Percentiles rank a stretch among this genome's conserved stretches.
Evolutionary conservation across 495 filamentous ascomycete genomes (phyloP).

Genomic region (Tuber borchii): DNA sequence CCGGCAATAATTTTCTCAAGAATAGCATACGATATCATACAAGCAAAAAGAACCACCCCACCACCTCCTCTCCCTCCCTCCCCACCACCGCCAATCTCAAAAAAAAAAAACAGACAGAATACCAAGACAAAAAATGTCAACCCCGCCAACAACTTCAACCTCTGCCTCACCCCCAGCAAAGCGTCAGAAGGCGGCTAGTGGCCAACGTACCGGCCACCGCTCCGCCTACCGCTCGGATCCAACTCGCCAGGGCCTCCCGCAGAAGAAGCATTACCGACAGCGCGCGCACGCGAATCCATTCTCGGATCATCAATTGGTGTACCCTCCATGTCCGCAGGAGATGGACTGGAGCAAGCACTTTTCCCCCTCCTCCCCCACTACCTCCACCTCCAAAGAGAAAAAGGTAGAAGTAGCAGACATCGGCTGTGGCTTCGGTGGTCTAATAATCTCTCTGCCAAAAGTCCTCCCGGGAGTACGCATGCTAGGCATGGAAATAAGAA

Average conservation of each 20-base stretch:
- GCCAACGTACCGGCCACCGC: constrained; percentile 34
- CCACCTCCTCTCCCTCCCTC: not conserved
- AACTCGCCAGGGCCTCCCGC: constrained; percentile 54
- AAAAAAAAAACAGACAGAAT: not conserved
- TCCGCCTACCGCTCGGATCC: constrained; percentile 33
- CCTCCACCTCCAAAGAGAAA: constrained; percentile 52
- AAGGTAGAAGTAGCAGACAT: constrained; percentile 93
- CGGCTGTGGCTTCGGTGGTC: constrained; percentile 89
- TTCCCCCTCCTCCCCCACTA: constrained; percentile 61
- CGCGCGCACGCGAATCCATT: constrained; percentile 96
- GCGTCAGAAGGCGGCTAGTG: constrained; percentile 31
- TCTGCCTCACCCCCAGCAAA: constrained; percentile 29
- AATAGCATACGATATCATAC: not conserved
- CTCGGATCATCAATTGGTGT: constrained; percentile 79
- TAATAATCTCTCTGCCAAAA: constrained; percentile 79
- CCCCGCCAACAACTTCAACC: constrained; percentile 9
- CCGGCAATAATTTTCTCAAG: too few relatives aligned
- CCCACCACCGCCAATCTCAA: not conserved
- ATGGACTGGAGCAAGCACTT: constrained; percentile 90
- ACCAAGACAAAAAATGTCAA: not conserved
- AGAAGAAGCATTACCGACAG: constrained; percentile 93
- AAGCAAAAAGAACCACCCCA: not conserved
- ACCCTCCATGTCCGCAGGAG: constrained; percentile 69
- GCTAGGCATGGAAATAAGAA: constrained; percentile 86
- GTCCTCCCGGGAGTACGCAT: constrained; percentile 74